Base-by-base conservation (phyloP, 2,329 filamentous ascomycete species). In the Penicillium sp. region DNA sequence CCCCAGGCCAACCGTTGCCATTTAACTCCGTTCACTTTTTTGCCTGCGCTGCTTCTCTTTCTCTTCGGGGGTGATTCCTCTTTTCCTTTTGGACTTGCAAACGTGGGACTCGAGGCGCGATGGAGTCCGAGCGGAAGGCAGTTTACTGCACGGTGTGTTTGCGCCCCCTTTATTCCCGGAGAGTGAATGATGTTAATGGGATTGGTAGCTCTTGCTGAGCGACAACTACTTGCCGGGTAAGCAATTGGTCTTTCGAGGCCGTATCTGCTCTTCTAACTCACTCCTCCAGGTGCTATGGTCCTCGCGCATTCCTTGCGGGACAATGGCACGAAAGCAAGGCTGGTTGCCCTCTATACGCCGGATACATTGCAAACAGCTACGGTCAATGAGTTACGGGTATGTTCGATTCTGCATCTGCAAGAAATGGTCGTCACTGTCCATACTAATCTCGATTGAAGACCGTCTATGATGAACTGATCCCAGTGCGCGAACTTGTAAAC, bases 251-350 rank as follows among this genome's bases (percentile, higher is more conserved):
- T 31, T 40, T 41, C 27, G 28, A 20, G 48, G 56, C 35, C 30
- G 28, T 47, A 18, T 48, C 42, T 45, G 43, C 25, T 40, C 54
- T 55, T 51, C 56, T 47, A 58, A 51, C 56, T 53, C 36, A 46
- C 48, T 18, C 47, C 45, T 57, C 43, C 60, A 95, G 92, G 94
- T 71, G 92, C 92, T 54, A 84, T 94, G 63, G 92, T 99, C 42
- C 85, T 99, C 58, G 92, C 91, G 55, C 92, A 97, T 77, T 97
- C 94, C 30, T 79, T 99, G 51, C 88, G 90, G 73, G 94, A 99
- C 86, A 87, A 85, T 64, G 90, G 90, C 51, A 90, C 92, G 33
- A 85, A 79, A 61, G 94, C 90, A 77, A 92, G 90, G 77, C 80
- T 99, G 63, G 91, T 87, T 54, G 88, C 88, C 63, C 78, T 97